Evolutionary conservation across 2,329 filamentous ascomycete genomes (phyloP), one percentile per base, ranked within the genome.

Genomic region (Sporothrix euskadiensis): DNA sequence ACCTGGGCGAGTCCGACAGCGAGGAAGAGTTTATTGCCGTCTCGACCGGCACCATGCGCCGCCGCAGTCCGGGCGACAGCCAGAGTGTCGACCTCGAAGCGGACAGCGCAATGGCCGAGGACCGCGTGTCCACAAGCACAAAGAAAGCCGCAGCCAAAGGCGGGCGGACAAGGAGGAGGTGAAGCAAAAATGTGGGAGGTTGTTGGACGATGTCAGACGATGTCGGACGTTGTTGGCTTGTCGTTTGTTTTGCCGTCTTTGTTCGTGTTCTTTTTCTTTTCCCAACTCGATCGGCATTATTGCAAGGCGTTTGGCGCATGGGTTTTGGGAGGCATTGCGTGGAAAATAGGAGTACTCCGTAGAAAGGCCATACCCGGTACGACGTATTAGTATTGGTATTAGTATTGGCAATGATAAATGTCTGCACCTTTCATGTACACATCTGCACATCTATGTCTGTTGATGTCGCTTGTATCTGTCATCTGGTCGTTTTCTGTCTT

Each of bases 1-100:
- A 97, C 79, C 88, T 98, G 63, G 94, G 94, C 66, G 94, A 97
- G 78, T 97, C 93, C 78, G 96, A 98, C 79, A 97, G 93, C 79
- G 96, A 98, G 79, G 96, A 99, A 78, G 97, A 99, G 79, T 90
- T 91, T 74, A 83, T 91, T 35, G 84, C 87, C 4, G 88, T 91
- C 30, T 89, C 88, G 22, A 88, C 89, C 1, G 95, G 95, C 12
- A 97, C 96, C 65, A 95, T 97, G 87, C 88, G 95, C 76, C 88
- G 94, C 74, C 92, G 94, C 80, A 97, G 93, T 80, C 90, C 93
- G 12, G 93, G 92, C 1, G 90, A 92, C 73, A 88, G 88, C 68
- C 86, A 91, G 77, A 90, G 89, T 76, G 75, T 74, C 4, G 76
- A 77, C 52, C 68, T 76, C 1, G 89, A 90, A 78, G 88, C 88